Percentiles rank a stretch among this genome's conserved stretches.
These are phyloP conservation scores for Epithele typhae DNA, from an alignment of 768 basidiomycete genomes.

Conservation along the genomic window DNA sequence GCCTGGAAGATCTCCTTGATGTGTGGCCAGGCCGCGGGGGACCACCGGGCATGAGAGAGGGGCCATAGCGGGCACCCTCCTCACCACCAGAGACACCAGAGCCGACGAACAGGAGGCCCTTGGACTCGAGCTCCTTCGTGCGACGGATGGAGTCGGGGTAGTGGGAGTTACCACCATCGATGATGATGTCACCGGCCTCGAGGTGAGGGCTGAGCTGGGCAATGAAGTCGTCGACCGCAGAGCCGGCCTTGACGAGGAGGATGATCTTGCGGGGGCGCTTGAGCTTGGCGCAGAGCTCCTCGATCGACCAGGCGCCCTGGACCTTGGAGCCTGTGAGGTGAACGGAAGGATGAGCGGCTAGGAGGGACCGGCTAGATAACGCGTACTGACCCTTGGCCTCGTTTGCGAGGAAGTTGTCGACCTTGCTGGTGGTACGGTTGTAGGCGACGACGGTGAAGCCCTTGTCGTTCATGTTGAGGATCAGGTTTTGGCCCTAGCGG, in stretches of 20 bases:
- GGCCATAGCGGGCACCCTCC: constrained; percentile 95
- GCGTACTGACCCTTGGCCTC: constrained; percentile 87
- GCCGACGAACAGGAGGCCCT: constrained; percentile 96
- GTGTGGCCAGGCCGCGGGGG: constrained; percentile 86
- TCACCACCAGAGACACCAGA: constrained; percentile 99
- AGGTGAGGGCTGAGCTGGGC: constrained; percentile 82
- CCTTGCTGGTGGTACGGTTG: constrained; percentile 96
- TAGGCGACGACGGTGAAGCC: constrained; percentile 96
- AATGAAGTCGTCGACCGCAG: constrained; percentile 96
- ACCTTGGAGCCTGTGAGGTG: constrained; percentile 76
- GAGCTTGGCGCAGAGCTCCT: constrained; percentile 90
- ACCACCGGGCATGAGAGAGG: constrained; percentile 99
- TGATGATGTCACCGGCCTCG: constrained; percentile 96
- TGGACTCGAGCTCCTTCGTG: constrained; percentile 84
- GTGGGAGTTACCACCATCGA: constrained; percentile 99
- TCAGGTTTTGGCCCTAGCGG: constrained; percentile 89
- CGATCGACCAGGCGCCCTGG: constrained; percentile 88
- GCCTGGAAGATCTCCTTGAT: constrained; percentile 99
- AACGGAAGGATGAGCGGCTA: constrained; percentile 21
- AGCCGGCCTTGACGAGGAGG: constrained; percentile 96
- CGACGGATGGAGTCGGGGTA: constrained; percentile 98
- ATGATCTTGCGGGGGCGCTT: constrained; percentile 96
- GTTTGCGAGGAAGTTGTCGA: constrained; percentile 91
- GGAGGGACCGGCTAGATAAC: constrained; percentile 9
- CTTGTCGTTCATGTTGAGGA: constrained; percentile 99